Evolutionary conservation across 2,329 filamentous ascomycete genomes (phyloP).

Genomic region (Colletotrichum siamense): DNA sequence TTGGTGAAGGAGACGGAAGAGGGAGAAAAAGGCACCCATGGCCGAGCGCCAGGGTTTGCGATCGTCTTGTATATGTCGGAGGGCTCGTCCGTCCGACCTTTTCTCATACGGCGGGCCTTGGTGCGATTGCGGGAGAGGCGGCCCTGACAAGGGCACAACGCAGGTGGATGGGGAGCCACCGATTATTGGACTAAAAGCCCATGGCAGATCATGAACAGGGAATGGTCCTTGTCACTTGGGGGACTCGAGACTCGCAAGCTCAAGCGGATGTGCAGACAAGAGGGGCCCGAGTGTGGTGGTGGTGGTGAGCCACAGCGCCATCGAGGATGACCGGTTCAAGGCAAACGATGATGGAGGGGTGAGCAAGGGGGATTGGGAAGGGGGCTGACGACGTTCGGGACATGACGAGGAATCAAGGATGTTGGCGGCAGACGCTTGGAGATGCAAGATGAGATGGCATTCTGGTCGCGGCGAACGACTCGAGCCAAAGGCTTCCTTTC

Average conservation of each 20-base stretch:
- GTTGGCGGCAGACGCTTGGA: conserved; percentile 13
- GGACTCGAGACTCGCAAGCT: conserved; percentile 3
- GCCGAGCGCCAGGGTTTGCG: conserved; percentile 12
- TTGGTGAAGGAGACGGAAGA: conserved; percentile 18
- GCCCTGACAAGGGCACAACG: conserved; percentile 3
- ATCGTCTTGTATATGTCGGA: conserved; percentile 17
- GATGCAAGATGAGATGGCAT: conserved; percentile 22
- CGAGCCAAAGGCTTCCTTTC: background rate
- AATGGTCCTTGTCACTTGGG: background rate
- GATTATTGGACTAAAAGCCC: conserved; percentile 11
- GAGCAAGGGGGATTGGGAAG: background rate
- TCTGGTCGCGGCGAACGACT: conserved; percentile 2
- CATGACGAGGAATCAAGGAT: conserved; percentile 12
- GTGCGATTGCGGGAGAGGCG: conserved; percentile 10
- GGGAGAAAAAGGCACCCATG: background rate
- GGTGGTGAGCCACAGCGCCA: conserved; percentile 1
- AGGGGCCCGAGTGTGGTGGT: background rate
- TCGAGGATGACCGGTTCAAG: background rate
- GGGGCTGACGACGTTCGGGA: background rate
- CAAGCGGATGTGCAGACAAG: background rate
- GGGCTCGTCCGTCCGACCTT: conserved; percentile 2
- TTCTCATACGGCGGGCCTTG: background rate
- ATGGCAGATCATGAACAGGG: conserved; percentile 17
- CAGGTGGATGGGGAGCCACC: background rate
- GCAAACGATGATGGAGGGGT: background rate